Conservation (phyloP, 2,329 filamentous ascomycete genomes). For the Aspergillus proliferans region DNA sequence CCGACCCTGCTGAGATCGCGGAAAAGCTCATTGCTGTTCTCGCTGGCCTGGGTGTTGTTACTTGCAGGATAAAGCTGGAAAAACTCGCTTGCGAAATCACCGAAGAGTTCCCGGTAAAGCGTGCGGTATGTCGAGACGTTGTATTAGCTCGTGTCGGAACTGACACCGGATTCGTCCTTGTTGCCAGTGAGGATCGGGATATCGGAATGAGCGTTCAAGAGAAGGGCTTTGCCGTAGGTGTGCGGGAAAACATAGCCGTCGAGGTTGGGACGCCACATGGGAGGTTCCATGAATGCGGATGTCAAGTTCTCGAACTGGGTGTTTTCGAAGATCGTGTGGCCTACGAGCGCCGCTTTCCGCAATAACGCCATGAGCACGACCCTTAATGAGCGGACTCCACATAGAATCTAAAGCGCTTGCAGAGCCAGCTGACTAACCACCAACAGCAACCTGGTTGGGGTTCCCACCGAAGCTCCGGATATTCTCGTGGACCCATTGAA, state of each 20-base stretch:
- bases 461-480: slow-evolving; percentile 19
- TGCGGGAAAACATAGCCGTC: slow-evolving; percentile 24
- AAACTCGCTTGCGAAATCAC: slow-evolving; percentile 9
- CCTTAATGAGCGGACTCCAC: slow-evolving; percentile 17
- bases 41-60: slow-evolving; percentile 14
- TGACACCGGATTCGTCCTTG: slow-evolving; percentile 20
- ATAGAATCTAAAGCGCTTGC: slow-evolving; percentile 18
- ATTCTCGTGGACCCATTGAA: slow-evolving; percentile 18
- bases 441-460: slow-evolving; percentile 18
- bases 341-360: slow-evolving; percentile 27
- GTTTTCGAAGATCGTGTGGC: slow-evolving; percentile 17
- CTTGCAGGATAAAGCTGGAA: slow-evolving; percentile 19
- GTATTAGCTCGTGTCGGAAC: slow-evolving; percentile 3
- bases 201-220: slow-evolving; percentile 13
- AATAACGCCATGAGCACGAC: slow-evolving; percentile 23
- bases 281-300: slow-evolving; percentile 11
- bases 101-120: slow-evolving; percentile 14
- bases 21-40: slow-evolving; percentile 17
- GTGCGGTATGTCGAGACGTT: slow-evolving; percentile 11
- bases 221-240: slow-evolving; percentile 15
- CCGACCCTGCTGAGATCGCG: slow-evolving; percentile 18
- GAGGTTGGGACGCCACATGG: slow-evolving; percentile 22
- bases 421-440: slow-evolving; percentile 29
- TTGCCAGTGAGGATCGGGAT: slow-evolving; percentile 26
- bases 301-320: slow-evolving; percentile 19